A percentile compares a stretch with the other conserved stretches of the same genome.
These are phyloP conservation scores for Aurantiochytrium sp. DNA, from an alignment of 108 stramenopile species.

Conservation along the genomic window DNA sequence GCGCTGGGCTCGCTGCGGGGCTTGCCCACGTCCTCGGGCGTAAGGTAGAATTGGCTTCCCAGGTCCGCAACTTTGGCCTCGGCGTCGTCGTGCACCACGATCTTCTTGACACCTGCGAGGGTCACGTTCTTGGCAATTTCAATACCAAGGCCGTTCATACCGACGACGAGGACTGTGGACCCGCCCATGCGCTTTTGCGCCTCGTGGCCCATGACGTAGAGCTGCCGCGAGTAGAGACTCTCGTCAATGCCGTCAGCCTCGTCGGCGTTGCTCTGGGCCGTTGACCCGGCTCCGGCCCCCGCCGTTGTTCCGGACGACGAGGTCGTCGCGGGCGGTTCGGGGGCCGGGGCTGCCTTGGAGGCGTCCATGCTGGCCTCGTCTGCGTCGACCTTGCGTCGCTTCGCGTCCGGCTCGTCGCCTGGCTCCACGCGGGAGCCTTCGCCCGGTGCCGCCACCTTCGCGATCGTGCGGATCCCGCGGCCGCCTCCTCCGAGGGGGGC, in stretches of 20 bases:
- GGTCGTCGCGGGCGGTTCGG: not conserved
- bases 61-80: not conserved
- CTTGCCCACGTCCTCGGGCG: slow-evolving; percentile 38
- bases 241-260: slow-evolving; percentile 65
- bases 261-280: not conserved
- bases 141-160: slow-evolving; percentile 78
- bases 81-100: slow-evolving; percentile 11
- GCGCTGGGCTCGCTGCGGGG: slow-evolving; percentile 34
- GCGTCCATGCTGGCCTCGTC: not conserved
- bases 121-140: slow-evolving; percentile 91
- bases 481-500: no score
- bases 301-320: not conserved
- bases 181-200: slow-evolving; percentile 91
- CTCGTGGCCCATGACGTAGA: slow-evolving; percentile 99
- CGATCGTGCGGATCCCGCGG: not conserved
- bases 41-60: not conserved
- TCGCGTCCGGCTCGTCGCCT: not conserved
- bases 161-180: slow-evolving; percentile 75
- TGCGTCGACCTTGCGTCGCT: not conserved
- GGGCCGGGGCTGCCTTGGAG: not conserved
- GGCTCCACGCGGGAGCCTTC: not conserved
- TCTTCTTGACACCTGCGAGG: slow-evolving; percentile 66
- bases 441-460: not conserved
- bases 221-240: slow-evolving; percentile 91
- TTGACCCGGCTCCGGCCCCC: no score